Base-by-base conservation (phyloP, 1,284 basidiomycete species). In the Austropuccinia psidii region DNA sequence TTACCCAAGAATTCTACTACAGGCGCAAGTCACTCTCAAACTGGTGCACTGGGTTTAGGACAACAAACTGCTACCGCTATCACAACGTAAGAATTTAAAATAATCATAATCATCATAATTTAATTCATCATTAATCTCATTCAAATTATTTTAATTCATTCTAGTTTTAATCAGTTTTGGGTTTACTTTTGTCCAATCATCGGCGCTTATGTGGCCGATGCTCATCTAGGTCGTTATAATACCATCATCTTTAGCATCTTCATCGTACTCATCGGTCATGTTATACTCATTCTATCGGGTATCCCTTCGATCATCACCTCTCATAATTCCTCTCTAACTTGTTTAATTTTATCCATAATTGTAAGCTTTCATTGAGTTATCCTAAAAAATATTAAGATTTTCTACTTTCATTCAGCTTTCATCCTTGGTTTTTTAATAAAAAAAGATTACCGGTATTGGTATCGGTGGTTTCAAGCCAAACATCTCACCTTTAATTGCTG, bases 261-360 rank as follows among this genome's bases (percentile, higher is more conserved):
- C 54, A 78, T 83, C 75, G 80, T 81, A 35, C 76, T 82, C 62
- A 76, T 82, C 50, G 83, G 82, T 0, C 90, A 93, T 80, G 81
- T 89, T 74, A 83, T 93, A 76, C 86, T 93, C 76, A 85, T 91
- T 77, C 81, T 90, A 65, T 85, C 88, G 24, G 85, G 88, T 8
- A 80, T 91, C 31, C 90, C 90, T 0, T 84, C 86, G 1, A 85
- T 91, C 54, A 88, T 91, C 75, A 84, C 85, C 13, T 82, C 87
- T 47, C 77, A 82, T 31, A 81, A 86, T 43, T 82, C 83, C 33
- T 84, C 89, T 0, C 80, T 88, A 33, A 88, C 85, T 1, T 83
- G 85, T 47, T 90, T 93, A 78, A 77, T 84, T 54, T 77, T 90
- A 64, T 87, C 88, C 0, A 81, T 90, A 8, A 79, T 91, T 57